Percentiles rank a stretch among this genome's conserved stretches.
Evolutionary conservation across 225 moss, liverwort and hornwort genomes (phyloP).

Genomic region (Pseudisothecium myosuroides): DNA sequence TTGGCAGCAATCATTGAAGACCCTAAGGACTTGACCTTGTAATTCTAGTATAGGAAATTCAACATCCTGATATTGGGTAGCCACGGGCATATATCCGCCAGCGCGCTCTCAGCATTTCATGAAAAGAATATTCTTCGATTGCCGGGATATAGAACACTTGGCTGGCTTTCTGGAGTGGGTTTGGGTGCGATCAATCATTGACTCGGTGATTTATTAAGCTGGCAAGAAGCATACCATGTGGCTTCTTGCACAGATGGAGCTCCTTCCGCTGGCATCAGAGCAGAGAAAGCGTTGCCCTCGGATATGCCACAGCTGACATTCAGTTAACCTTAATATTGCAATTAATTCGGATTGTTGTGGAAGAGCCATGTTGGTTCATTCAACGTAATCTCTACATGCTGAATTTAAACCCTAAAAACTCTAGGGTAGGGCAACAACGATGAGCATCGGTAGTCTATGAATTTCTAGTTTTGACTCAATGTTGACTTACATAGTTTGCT

Average conservation of each 20-base stretch:
- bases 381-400: background rate
- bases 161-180: background rate
- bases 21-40: slow-evolving; percentile 84
- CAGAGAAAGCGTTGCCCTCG: background rate
- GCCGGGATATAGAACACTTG: background rate
- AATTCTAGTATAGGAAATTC: slow-evolving; percentile 5
- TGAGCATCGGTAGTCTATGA: background rate
- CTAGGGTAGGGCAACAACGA: background rate
- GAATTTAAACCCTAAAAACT: background rate
- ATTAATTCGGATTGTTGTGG: background rate
- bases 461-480: background rate
- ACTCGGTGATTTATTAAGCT: background rate
- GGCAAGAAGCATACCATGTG: background rate
- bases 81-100: background rate
- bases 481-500: no score
- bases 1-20: slow-evolving; percentile 84
- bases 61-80: background rate
- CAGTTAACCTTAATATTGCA: background rate
- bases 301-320: background rate
- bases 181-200: background rate
- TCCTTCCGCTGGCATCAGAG: background rate
- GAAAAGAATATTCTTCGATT: background rate
- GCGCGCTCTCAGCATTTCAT: background rate
- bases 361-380: background rate
- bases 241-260: background rate